A percentile compares a stretch with the other conserved stretches of the same genome.
Conservation (phyloP, 371 early-diverging fungal species). For the Phascolomyces articulosus region DNA sequence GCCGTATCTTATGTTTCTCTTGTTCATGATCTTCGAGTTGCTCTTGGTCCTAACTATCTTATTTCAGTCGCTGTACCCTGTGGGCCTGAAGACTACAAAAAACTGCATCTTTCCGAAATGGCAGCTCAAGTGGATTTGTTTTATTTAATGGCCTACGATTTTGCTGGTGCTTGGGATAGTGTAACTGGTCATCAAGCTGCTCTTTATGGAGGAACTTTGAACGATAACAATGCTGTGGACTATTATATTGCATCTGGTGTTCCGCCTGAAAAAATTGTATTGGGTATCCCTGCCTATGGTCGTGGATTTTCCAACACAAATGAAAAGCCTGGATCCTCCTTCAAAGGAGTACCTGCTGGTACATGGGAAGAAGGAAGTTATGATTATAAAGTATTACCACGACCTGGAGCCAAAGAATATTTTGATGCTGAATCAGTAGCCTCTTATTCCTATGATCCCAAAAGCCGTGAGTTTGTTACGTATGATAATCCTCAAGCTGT, state of each 20-base stretch:
- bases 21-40: conserved; percentile 67
- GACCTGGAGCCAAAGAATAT: conserved; percentile 64
- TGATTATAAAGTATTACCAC: conserved; percentile 75
- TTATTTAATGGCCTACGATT: conserved; percentile 86
- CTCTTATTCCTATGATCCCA: conserved; percentile 75
- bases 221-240: conserved; percentile 69
- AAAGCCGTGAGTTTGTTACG: conserved; percentile 69
- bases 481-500: conserved; percentile 80
- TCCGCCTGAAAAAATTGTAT: conserved; percentile 76
- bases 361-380: conserved; percentile 87
- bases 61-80: conserved; percentile 75
- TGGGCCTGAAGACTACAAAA: conserved; percentile 60
- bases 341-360: conserved; percentile 69
- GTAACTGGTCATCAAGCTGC: conserved; percentile 85
- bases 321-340: conserved; percentile 55
- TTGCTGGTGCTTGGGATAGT: conserved; percentile 73
- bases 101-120: conserved; percentile 64
- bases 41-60: conserved; percentile 57
- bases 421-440: conserved; percentile 74
- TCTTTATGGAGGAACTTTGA: conserved; percentile 68
- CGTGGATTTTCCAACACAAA: conserved; percentile 84
- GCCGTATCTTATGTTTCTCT: conserved; percentile 76
- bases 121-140: conserved; percentile 69
- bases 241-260: conserved; percentile 72
- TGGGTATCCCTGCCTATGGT: conserved; percentile 85